Evolutionary conservation across 2,329 filamentous ascomycete species (phyloP), one percentile per base, ranked within the genome.

Genomic region (Zymoseptoria ardabiliae): DNA sequence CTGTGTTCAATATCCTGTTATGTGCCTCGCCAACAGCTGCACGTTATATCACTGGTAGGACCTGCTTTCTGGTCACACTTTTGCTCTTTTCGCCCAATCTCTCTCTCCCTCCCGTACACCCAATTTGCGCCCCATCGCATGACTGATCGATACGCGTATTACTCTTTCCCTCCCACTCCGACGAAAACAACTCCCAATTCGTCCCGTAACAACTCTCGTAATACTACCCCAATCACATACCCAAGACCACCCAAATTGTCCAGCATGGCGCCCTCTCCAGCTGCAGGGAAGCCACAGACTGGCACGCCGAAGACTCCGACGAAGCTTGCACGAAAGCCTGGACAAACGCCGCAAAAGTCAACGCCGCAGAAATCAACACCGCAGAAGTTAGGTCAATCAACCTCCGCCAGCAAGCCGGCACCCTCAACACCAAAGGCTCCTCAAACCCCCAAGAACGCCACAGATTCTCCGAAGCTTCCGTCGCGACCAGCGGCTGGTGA

Each of bases 121-220:
- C 35, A 57, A 59, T 62, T 58, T 58, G 55, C 55, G 50, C 56
- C 30, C 51, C 63, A 59, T 69, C 78, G 77, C 73, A 80, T 80
- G 78, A 77, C 75, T 56, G 73, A 74, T 67, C 74, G 73, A 66
- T 80, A 80, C 75, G 75, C 76, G 57, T 80, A 79, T 71, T 80
- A 79, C 70, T 79, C 78, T 62, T 80, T 80, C 61, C 78, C 78
- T 68, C 77, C 76, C 57, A 79, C 78, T 53, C 77, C 78, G 57
- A 78, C 74, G 64, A 73, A 77, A 69, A 61, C 67, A 67, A 78
- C 78, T 73, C 74, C 63, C 71, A 69, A 66, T 70, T 72, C 54
- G 62, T 66, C 59, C 66, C 65, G 51, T 60, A 59, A 56, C 66
- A 66, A 30, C 62, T 66, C 64, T 63, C 60, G 59, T 67, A 65